These are phyloP conservation scores for Talaromyces thailandensis DNA, from an alignment of 495 filamentous ascomycete species.

Conservation along the genomic window DNA sequence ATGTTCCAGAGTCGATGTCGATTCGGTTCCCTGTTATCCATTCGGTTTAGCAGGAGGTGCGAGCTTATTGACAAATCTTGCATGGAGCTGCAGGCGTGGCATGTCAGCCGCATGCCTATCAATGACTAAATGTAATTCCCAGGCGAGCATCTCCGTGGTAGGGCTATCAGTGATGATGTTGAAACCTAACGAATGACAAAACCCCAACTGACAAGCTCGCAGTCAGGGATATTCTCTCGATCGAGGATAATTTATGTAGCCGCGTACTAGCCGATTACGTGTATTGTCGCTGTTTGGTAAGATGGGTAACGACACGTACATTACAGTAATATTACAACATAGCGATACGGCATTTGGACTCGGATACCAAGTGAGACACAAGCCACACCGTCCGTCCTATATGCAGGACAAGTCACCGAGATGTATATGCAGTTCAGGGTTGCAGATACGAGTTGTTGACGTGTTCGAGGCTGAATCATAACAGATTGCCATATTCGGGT, in stretches of 20 bases:
- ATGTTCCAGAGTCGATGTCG: background rate
- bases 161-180: background rate
- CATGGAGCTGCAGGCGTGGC: background rate
- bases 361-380: background rate
- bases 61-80: background rate
- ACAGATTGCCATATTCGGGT: background rate
- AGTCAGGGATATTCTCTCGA: background rate
- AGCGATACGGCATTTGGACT: background rate
- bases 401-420: background rate
- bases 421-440: background rate
- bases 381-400: background rate
- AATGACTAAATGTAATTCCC: background rate
- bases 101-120: background rate
- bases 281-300: background rate
- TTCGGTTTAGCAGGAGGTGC: background rate
- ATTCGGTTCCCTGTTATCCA: background rate
- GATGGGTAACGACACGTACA: background rate
- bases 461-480: background rate
- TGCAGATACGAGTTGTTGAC: constrained; percentile 1
- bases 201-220: background rate
- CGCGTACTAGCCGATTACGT: background rate
- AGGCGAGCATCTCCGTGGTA: too few relatives aligned
- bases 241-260: too few relatives aligned
- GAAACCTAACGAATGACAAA: constrained; percentile 5
- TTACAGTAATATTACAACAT: background rate